A percentile compares a stretch with the other conserved stretches of the same genome.
phyloP scores from a whole-genome alignment of 1,284 basidiomycete genomes.

The Ustilago tritici region DNA sequence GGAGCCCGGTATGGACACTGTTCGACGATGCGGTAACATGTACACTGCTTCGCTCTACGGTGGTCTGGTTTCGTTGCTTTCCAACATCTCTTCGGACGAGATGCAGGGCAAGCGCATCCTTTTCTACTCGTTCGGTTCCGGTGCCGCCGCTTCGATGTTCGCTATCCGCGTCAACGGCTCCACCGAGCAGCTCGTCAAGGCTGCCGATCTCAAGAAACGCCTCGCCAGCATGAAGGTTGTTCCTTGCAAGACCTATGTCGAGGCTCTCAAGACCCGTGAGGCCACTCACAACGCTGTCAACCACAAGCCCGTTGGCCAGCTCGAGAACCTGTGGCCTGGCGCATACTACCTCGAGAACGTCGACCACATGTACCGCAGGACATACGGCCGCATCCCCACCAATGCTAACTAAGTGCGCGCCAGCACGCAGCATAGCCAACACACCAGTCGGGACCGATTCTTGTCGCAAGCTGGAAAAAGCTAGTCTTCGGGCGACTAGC shows the following conservation, averaged over 20 bases:
- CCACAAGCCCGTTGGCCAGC: conserved; percentile 85
- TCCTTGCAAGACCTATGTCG: conserved; percentile 86
- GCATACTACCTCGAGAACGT: conserved; percentile 93
- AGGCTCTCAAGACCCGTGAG: conserved; percentile 78
- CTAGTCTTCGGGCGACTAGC: background rate
- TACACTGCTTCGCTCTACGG: conserved; percentile 98
- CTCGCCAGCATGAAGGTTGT: conserved; percentile 89
- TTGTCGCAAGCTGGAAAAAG: background rate
- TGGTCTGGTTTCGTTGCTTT: conserved; percentile 78
- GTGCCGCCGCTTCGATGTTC: conserved; percentile 92
- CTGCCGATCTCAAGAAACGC: conserved; percentile 82
- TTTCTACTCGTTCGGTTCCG: conserved; percentile 94
- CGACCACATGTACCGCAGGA: conserved; percentile 91
- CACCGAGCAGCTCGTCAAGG: conserved; percentile 81
- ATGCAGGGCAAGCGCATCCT: conserved; percentile 74
- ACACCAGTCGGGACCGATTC: too few relatives aligned
- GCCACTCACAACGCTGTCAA: conserved; percentile 92
- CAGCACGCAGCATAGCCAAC: background rate
- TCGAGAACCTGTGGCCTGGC: conserved; percentile 94
- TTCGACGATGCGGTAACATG: conserved; percentile 82
- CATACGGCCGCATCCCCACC: conserved; percentile 74
- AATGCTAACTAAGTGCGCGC: conserved; percentile 40
- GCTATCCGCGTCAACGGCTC: conserved; percentile 86
- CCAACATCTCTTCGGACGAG: conserved; percentile 56
- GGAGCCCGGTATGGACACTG: conserved; percentile 67